phyloP scores from a whole-genome alignment of 495 filamentous ascomycete species.

The Daldinia vernicosa region DNA sequence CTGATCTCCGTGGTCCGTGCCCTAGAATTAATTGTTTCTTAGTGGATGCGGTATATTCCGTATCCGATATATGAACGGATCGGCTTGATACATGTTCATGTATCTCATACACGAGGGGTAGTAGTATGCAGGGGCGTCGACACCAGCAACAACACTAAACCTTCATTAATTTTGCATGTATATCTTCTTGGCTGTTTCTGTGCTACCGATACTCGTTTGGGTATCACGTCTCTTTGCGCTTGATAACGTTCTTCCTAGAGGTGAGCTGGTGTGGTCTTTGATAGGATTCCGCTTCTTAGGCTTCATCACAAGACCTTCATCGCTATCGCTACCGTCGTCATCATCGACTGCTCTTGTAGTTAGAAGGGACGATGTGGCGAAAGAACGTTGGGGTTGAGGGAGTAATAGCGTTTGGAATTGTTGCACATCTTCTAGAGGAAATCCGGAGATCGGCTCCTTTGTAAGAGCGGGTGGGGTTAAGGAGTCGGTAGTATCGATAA shows the following conservation, averaged over 20 bases:
- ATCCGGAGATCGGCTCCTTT: constrained; percentile 55
- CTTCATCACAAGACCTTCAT: constrained; percentile 61
- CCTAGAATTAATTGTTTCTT: too few relatives aligned
- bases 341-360: constrained; percentile 52
- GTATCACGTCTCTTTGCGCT: constrained; percentile 57
- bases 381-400: constrained; percentile 42
- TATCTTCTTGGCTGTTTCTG: constrained; percentile 66
- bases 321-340: constrained; percentile 65
- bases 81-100: not conserved
- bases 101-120: not conserved
- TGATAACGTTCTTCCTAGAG: constrained; percentile 46
- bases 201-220: constrained; percentile 61
- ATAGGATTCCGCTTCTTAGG: constrained; percentile 44
- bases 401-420: constrained; percentile 38
- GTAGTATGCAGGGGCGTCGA: not conserved
- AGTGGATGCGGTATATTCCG: too few relatives aligned
- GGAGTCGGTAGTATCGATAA: constrained; percentile 61
- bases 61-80: not conserved
- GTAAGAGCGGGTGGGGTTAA: constrained; percentile 61
- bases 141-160: not conserved
- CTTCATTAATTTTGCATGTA: constrained; percentile 40
- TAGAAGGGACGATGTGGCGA: constrained; percentile 42
- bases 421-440: constrained; percentile 52
- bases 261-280: constrained; percentile 40
- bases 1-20: too few relatives aligned